phyloP scores from a whole-genome alignment of 2,329 filamentous ascomycete genomes.

The Fusarium nurragi region DNA sequence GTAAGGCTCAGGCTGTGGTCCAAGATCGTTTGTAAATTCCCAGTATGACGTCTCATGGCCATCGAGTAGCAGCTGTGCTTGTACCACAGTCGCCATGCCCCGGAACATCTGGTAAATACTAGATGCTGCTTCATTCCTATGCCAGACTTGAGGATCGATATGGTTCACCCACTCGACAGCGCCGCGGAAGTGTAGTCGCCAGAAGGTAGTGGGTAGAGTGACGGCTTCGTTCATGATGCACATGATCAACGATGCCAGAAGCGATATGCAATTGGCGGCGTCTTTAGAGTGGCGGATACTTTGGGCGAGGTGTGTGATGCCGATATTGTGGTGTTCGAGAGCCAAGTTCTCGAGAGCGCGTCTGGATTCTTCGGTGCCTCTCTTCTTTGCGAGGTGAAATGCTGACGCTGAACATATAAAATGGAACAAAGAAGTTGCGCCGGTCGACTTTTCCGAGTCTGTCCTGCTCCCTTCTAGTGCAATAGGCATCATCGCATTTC shows the following conservation, averaged over 20 bases:
- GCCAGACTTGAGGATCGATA: constrained; percentile 40
- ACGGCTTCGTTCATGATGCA: constrained; percentile 42
- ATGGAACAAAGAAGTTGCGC: constrained; percentile 36
- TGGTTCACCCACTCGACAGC: constrained; percentile 43
- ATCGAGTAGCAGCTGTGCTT: constrained; percentile 35
- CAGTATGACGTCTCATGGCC: constrained; percentile 25
- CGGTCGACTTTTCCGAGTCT: constrained; percentile 33
- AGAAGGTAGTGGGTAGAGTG: constrained; percentile 37
- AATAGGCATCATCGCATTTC: constrained; percentile 40
- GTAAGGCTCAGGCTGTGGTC: constrained; percentile 38
- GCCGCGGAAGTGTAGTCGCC: constrained; percentile 39
- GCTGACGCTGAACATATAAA: constrained; percentile 41
- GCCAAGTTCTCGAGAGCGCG: constrained; percentile 36
- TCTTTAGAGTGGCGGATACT: constrained; percentile 41
- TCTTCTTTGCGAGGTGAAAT: constrained; percentile 35
- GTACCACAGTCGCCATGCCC: constrained; percentile 38
- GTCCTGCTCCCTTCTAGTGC: constrained; percentile 38
- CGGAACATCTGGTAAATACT: constrained; percentile 41
- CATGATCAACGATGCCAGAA: constrained; percentile 37
- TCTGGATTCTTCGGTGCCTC: constrained; percentile 12
- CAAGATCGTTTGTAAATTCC: constrained; percentile 35
- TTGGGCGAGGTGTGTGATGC: constrained; percentile 39
- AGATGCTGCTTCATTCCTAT: constrained; percentile 34
- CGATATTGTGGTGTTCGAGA: constrained; percentile 40
- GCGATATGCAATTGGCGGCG: constrained; percentile 30